phyloP scores from a whole-genome alignment of 352 stramenopile genomes.

The Pythium myriotylum region DNA sequence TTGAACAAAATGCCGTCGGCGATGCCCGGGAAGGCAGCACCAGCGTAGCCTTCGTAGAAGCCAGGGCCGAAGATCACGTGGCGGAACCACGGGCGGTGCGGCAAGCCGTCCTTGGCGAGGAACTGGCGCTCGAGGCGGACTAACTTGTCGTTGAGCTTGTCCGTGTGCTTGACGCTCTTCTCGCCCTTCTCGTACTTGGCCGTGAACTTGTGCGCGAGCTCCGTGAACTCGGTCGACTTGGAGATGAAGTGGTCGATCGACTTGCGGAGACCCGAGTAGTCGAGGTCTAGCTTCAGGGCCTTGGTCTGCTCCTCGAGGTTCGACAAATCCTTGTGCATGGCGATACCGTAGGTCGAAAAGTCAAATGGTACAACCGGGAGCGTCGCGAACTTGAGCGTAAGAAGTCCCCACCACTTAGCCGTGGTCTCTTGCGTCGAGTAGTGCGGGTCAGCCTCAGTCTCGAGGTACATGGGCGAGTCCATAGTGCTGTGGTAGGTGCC shows the following conservation, averaged over 20 bases:
- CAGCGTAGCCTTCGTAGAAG: constrained; percentile 57
- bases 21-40: constrained; percentile 53
- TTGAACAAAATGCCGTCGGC: constrained; percentile 45
- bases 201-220: constrained; percentile 28
- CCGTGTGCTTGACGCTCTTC: constrained; percentile 8
- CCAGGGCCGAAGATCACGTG: constrained; percentile 64
- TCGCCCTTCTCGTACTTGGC: constrained; percentile 14
- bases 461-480: constrained; percentile 63
- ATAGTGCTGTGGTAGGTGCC: constrained; percentile 82
- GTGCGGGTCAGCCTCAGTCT: constrained; percentile 44
- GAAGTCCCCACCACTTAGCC: constrained; percentile 43
- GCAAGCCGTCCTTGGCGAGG: constrained; percentile 38
- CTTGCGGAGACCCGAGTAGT: constrained; percentile 37
- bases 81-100: constrained; percentile 60
- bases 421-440: constrained; percentile 42
- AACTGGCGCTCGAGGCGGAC: constrained; percentile 50
- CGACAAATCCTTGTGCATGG: constrained; percentile 39
- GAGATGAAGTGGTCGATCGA: constrained; percentile 47
- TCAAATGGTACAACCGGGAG: constrained; percentile 24
- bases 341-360: constrained; percentile 29
- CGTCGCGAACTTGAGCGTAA: constrained; percentile 42
- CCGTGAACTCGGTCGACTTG: constrained; percentile 37
- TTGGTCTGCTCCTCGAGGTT: constrained; percentile 35
- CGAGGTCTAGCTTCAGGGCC: constrained; percentile 30
- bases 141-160: constrained; percentile 51